These are phyloP conservation scores for Aspergillus panamensis DNA, from an alignment of 495 filamentous ascomycete species.

Conservation along the genomic window DNA sequence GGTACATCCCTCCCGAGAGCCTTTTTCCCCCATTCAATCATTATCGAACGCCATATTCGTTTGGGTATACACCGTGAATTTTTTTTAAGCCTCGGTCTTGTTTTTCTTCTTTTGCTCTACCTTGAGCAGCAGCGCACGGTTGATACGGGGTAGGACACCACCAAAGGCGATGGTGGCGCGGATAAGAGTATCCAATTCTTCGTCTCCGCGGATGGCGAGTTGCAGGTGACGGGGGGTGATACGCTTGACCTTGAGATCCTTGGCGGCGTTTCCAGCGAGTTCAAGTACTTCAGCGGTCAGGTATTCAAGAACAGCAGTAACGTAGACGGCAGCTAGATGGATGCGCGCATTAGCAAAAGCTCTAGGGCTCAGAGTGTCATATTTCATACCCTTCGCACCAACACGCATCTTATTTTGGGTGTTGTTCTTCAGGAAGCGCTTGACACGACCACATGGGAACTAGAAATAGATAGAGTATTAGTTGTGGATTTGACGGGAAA, in stretches of 20 bases:
- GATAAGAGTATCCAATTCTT: slow-evolving; percentile 96
- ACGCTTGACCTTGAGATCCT: slow-evolving; percentile 99
- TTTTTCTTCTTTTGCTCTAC: slow-evolving; percentile 99
- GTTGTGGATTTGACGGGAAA: background rate
- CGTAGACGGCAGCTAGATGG: slow-evolving; percentile 80
- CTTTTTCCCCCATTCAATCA: slow-evolving; percentile 22
- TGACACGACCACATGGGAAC: slow-evolving; percentile 99
- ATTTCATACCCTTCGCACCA: slow-evolving; percentile 73
- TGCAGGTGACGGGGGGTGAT: slow-evolving; percentile 98
- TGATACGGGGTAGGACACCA: slow-evolving; percentile 98
- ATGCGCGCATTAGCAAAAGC: slow-evolving; percentile 16
- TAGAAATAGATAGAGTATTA: slow-evolving; percentile 35
- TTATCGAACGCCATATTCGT: slow-evolving; percentile 30
- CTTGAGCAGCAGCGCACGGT: slow-evolving; percentile 93
- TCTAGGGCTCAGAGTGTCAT: background rate
- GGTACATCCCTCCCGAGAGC: background rate
- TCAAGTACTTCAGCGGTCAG: slow-evolving; percentile 98
- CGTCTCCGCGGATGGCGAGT: slow-evolving; percentile 96
- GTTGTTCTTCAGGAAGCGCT: slow-evolving; percentile 99
- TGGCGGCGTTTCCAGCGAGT: slow-evolving; percentile 95
- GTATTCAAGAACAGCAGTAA: slow-evolving; percentile 97
- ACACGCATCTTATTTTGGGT: slow-evolving; percentile 99
- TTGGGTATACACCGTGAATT: slow-evolving; percentile 24
- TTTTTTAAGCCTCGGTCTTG: slow-evolving; percentile 55
- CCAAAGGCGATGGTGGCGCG: slow-evolving; percentile 97